Conservation (phyloP, 2,329 filamentous ascomycete genomes). For the Calonectria fujianensis region DNA sequence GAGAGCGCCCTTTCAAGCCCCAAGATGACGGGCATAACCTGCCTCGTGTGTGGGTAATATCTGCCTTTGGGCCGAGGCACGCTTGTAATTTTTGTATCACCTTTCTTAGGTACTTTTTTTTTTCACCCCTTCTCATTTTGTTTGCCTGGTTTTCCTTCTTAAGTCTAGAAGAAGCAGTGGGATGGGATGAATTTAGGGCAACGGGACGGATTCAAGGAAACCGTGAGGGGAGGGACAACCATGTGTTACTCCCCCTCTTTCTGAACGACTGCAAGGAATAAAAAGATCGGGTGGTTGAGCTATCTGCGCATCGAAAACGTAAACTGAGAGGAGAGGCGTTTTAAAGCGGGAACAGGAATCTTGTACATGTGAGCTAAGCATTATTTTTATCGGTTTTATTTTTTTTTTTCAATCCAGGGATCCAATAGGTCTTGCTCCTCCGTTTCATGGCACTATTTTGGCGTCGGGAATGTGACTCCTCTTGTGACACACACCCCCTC, state of each 20-base stretch:
- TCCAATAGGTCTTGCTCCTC: conserved; percentile 51
- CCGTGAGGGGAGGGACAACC: background rate
- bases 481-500: conserved; percentile 40
- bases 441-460: conserved; percentile 44
- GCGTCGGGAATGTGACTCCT: conserved; percentile 52
- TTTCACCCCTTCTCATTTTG: conserved; percentile 28
- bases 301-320: conserved; percentile 36
- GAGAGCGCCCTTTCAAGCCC: background rate
- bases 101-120: conserved; percentile 21
- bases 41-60: conserved; percentile 28
- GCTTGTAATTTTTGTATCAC: conserved; percentile 19
- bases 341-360: conserved; percentile 42
- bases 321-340: conserved; percentile 52
- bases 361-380: conserved; percentile 51
- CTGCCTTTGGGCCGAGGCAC: conserved; percentile 51
- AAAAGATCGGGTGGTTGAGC: conserved; percentile 23
- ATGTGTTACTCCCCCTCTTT: background rate
- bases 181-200: conserved; percentile 11
- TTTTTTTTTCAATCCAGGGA: conserved; percentile 29
- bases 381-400: conserved; percentile 14
- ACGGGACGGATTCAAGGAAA: conserved; percentile 3
- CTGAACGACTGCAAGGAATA: conserved; percentile 27
- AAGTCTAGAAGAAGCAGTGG: conserved; percentile 9
- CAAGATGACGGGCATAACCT: background rate
- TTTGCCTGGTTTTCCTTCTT: conserved; percentile 17